Evolutionary conservation across 257 asterid species (phyloP).

Genomic region (Orobanche coerulescens): DNA sequence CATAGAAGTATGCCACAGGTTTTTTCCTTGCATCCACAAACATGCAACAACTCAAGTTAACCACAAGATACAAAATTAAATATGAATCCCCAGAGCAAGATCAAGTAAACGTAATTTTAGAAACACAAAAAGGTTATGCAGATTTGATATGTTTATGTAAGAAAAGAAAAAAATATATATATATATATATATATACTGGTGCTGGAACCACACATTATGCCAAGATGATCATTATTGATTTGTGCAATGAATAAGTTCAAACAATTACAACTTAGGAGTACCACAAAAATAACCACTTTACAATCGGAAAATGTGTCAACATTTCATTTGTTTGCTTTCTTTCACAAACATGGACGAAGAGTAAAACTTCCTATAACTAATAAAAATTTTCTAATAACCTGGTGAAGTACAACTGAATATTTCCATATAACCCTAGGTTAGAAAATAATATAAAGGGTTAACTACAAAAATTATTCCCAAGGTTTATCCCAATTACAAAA

Average conservation of each 20-base stretch:
- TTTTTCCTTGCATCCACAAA: background rate
- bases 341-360: background rate
- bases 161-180: conserved; percentile 10
- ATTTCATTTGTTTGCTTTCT: background rate
- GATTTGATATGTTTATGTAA: background rate
- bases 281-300: background rate
- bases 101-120: background rate
- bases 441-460: background rate
- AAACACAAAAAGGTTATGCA: background rate
- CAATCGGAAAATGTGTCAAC: background rate
- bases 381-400: too few relatives aligned
- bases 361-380: background rate
- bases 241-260: background rate
- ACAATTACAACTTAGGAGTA: background rate
- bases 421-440: background rate
- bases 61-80: background rate
- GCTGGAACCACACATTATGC: background rate
- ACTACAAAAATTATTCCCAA: background rate
- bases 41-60: background rate
- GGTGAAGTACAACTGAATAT: too few relatives aligned
- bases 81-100: background rate
- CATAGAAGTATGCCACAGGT: background rate
- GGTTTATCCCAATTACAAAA: background rate
- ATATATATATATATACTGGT: too few relatives aligned
- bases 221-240: background rate